These are phyloP conservation scores for Calamus simplicifolius DNA, from an alignment of 176 grass and related monocot species.

Conservation along the genomic window DNA sequence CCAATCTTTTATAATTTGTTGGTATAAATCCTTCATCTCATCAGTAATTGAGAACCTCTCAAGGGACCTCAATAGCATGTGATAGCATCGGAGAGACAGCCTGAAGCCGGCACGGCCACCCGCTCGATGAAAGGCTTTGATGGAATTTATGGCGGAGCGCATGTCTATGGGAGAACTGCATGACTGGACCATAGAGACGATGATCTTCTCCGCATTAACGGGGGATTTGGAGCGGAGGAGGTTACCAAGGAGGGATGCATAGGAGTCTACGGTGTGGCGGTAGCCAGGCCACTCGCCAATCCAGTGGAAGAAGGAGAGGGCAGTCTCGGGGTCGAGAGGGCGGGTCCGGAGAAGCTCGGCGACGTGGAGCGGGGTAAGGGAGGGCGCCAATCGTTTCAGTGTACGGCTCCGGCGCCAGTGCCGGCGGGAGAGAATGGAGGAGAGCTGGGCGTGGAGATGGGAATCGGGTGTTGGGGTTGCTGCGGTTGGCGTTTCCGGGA, in stretches of 20 bases:
- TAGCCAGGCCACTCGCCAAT: slow-evolving; percentile 8
- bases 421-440: slow-evolving; percentile 4
- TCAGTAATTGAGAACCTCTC: neutral
- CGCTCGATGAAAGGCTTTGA: neutral
- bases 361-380: slow-evolving; percentile 8
- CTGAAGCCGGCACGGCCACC: neutral
- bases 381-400: neutral
- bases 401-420: neutral
- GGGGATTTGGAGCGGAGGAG: slow-evolving; percentile 4
- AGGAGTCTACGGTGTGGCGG: slow-evolving; percentile 3
- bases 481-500: neutral
- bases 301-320: slow-evolving; percentile 19
- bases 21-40: slow-evolving; percentile 9
- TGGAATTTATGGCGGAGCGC: neutral
- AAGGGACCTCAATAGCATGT: neutral
- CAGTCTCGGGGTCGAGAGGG: neutral
- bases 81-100: slow-evolving; percentile 9
- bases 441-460: neutral
- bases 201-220: neutral
- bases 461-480: neutral
- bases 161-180: slow-evolving; percentile 5
- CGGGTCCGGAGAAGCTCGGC: neutral
- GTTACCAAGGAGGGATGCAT: slow-evolving; percentile 3
- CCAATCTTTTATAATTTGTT: neutral
- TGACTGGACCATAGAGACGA: slow-evolving; percentile 4